Evolutionary conservation across 371 early-diverging fungal genomes (phyloP).

Genomic region (Mucor lusitanicus): DNA sequence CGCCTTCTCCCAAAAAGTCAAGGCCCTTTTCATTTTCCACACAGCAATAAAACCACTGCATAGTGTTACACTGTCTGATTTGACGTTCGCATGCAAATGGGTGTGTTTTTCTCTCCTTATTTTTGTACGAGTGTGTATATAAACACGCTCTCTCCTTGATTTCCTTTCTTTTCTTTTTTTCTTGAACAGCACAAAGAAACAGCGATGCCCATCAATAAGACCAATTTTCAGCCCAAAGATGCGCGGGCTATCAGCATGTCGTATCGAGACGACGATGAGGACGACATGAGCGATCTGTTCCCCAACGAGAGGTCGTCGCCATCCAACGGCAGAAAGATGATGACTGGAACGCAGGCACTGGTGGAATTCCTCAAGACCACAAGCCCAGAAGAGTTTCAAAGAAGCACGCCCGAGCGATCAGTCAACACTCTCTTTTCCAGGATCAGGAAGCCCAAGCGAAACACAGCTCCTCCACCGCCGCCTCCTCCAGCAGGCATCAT

Average conservation of each 20-base stretch:
- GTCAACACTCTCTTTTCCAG: conserved; percentile 31
- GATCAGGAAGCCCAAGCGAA: conserved; percentile 29
- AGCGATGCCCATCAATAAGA: conserved; percentile 14
- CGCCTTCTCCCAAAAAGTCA: neutral
- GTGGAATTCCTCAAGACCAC: conserved; percentile 51
- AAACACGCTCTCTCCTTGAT: neutral
- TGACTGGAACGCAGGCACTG: conserved; percentile 42
- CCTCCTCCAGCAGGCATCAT: neutral
- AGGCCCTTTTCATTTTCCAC: conserved; percentile 11
- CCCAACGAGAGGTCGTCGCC: conserved; percentile 23
- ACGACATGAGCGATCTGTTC: conserved; percentile 24
- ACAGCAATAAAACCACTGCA: neutral
- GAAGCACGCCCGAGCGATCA: conserved; percentile 23
- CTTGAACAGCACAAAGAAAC: too few species aligned
- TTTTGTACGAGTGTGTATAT: neutral
- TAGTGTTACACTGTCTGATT: neutral
- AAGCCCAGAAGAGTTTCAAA: conserved; percentile 52
- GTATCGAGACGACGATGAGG: conserved; percentile 18
- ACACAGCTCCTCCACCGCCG: neutral
- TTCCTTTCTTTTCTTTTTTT: neutral
- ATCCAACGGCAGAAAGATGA: conserved; percentile 4
- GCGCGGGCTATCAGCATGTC: conserved; percentile 19
- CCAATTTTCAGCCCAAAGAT: conserved; percentile 29
- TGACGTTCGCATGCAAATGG: neutral
- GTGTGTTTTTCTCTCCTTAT: neutral